phyloP scores from a whole-genome alignment of 2,329 filamentous ascomycete genomes.

The Sporothrix sp. region DNA sequence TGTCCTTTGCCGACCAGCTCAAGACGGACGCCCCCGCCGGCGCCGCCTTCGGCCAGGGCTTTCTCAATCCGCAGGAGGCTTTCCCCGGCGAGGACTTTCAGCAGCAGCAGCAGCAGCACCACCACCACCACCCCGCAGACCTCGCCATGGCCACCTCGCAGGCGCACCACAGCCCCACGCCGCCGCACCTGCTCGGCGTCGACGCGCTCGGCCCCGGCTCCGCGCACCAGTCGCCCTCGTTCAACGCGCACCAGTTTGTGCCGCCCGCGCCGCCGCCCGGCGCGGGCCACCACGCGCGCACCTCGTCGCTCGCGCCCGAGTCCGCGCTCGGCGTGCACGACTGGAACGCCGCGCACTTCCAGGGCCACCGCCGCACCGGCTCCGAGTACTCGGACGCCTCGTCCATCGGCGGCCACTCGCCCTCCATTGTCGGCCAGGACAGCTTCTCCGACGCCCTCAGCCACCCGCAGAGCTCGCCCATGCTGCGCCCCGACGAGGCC shows the following conservation, averaged over 20 bases:
- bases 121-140: constrained; percentile 30
- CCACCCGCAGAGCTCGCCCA: constrained; percentile 60
- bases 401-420: constrained; percentile 67
- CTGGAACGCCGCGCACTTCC: constrained; percentile 53
- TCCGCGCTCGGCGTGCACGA: constrained; percentile 49
- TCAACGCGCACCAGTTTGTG: constrained; percentile 47
- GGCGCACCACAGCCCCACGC: constrained; percentile 46
- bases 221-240: constrained; percentile 47
- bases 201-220: constrained; percentile 32
- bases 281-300: constrained; percentile 42
- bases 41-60: constrained; percentile 25
- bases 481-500: constrained; percentile 64
- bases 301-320: constrained; percentile 48
- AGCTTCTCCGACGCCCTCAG: constrained; percentile 72
- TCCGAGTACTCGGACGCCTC: constrained; percentile 93
- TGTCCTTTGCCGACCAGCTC: constrained; percentile 36
- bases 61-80: constrained; percentile 35
- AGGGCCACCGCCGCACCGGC: constrained; percentile 70
- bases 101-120: constrained; percentile 13
- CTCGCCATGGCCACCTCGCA: constrained; percentile 47
- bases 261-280: too few species aligned
- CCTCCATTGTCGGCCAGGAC: constrained; percentile 68
- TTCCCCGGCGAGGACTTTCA: constrained; percentile 48
- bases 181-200: constrained; percentile 42
- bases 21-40: constrained; percentile 23